Conservation (phyloP, 257 asterid species). For the Fraxinus quadrangulata region DNA sequence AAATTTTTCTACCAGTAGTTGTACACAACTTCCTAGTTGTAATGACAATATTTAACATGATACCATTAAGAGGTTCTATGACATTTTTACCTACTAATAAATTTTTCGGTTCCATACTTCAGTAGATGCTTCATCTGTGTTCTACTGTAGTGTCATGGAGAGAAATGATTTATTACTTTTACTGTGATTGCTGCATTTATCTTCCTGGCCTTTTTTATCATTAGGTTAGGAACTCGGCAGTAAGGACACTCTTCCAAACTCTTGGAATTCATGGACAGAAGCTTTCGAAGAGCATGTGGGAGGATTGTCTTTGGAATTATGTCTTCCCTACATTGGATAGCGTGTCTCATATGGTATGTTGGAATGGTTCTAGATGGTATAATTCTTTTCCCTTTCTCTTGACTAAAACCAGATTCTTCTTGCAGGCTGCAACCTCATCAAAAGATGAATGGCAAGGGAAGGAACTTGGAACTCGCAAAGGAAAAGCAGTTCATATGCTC, state of each 20-base stretch:
- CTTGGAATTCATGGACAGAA: slow-evolving; percentile 98
- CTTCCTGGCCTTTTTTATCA: slow-evolving; percentile 32
- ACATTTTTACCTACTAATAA: slow-evolving; percentile 4
- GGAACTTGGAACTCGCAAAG: slow-evolving; percentile 96
- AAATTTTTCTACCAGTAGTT: not conserved
- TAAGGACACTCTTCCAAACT: slow-evolving; percentile 94
- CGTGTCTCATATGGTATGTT: slow-evolving; percentile 86
- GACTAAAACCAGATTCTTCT: slow-evolving; percentile 28
- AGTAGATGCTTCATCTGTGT: slow-evolving; percentile 19
- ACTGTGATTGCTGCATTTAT: slow-evolving; percentile 23
- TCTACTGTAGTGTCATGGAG: slow-evolving; percentile 19
- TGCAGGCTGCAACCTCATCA: slow-evolving; percentile 95
- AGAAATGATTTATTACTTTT: slow-evolving; percentile 26
- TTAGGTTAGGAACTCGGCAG: slow-evolving; percentile 94
- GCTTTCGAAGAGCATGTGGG: slow-evolving; percentile 92
- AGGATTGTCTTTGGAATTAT: slow-evolving; percentile 86
- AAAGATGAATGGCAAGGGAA: slow-evolving; percentile 98
- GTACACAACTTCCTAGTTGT: not conserved
- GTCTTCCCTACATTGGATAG: slow-evolving; percentile 84
- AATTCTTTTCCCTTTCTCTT: slow-evolving; percentile 27
- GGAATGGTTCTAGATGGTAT: slow-evolving; percentile 17
- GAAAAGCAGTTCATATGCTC: slow-evolving; percentile 98
- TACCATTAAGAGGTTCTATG: not conserved
- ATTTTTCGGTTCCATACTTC: slow-evolving; percentile 14
- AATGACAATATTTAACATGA: slow-evolving; percentile 7